A percentile compares a stretch with the other conserved stretches of the same genome.
phyloP scores from a whole-genome alignment of 2,329 filamentous ascomycete species.

The Cytospora piceicola region DNA sequence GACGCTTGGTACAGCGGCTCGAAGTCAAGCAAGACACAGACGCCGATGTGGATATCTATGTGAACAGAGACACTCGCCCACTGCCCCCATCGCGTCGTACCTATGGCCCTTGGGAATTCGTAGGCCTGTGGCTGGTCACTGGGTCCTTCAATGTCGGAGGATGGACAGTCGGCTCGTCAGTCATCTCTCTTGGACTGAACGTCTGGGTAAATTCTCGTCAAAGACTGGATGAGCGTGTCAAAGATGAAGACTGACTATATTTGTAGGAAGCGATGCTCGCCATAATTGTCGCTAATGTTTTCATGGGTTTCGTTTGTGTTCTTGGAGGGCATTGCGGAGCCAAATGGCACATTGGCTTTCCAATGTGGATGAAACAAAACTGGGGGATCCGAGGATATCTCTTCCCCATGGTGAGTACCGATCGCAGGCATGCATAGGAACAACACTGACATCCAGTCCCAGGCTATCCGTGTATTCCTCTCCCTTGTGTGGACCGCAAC shows the following conservation, averaged over 20 bases:
- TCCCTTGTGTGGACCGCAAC: conserved; percentile 38
- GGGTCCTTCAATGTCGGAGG: conserved; percentile 42
- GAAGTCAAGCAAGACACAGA: conserved; percentile 36
- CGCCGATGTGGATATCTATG: conserved; percentile 34
- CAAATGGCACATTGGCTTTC: conserved; percentile 39
- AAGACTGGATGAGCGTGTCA: no score
- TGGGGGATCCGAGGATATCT: conserved; percentile 38
- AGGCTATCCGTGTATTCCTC: conserved; percentile 30
- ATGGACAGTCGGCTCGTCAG: conserved; percentile 39
- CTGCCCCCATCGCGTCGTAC: conserved; percentile 38
- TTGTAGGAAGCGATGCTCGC: conserved; percentile 35
- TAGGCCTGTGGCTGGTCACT: conserved; percentile 41
- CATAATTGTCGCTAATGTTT: conserved; percentile 34
- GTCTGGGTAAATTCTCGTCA: conserved; percentile 23
- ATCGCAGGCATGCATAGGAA: not conserved
- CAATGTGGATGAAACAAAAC: conserved; percentile 35
- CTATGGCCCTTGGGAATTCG: conserved; percentile 41
- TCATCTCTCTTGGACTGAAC: conserved; percentile 38
- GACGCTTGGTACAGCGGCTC: conserved; percentile 30
- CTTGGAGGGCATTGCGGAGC: conserved; percentile 36
- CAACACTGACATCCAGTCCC: not conserved
- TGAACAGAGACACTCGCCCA: conserved; percentile 39
- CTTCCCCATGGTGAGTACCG: conserved; percentile 30
- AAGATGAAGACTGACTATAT: not conserved
- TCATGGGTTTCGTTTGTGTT: conserved; percentile 37